These are phyloP conservation scores for Botrytis tulipae DNA, from an alignment of 2,329 filamentous ascomycete species.

Conservation along the genomic window DNA sequence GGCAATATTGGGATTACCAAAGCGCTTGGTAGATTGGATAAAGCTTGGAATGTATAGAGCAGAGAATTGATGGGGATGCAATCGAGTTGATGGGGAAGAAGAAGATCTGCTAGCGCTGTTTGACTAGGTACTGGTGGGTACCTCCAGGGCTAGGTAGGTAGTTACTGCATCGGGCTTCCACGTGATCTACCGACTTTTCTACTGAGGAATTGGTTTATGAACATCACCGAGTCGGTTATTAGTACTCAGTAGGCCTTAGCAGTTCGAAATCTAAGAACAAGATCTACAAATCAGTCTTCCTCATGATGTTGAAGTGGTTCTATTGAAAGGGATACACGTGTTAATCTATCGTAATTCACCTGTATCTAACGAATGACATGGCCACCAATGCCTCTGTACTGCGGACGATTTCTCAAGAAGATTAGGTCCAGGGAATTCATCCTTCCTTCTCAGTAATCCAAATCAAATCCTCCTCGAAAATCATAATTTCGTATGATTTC, in stretches of 20 bases:
- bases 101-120: neutral
- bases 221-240: neutral
- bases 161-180: neutral
- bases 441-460: neutral
- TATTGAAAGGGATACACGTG: neutral
- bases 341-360: neutral
- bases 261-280: neutral
- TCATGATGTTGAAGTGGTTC: neutral
- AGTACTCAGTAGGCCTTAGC: neutral
- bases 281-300: neutral
- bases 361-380: neutral
- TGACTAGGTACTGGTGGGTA: neutral
- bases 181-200: neutral
- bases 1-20: neutral
- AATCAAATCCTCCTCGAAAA: neutral
- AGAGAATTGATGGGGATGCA: neutral
- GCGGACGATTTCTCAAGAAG: neutral
- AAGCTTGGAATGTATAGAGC: neutral
- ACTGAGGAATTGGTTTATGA: neutral
- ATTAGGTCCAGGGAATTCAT: neutral
- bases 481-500: neutral
- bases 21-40: neutral
- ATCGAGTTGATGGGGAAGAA: neutral
- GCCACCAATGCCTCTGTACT: neutral
- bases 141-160: neutral